Conservation (phyloP, 2,329 filamentous ascomycete species). For the Exophiala spinifera region DNA sequence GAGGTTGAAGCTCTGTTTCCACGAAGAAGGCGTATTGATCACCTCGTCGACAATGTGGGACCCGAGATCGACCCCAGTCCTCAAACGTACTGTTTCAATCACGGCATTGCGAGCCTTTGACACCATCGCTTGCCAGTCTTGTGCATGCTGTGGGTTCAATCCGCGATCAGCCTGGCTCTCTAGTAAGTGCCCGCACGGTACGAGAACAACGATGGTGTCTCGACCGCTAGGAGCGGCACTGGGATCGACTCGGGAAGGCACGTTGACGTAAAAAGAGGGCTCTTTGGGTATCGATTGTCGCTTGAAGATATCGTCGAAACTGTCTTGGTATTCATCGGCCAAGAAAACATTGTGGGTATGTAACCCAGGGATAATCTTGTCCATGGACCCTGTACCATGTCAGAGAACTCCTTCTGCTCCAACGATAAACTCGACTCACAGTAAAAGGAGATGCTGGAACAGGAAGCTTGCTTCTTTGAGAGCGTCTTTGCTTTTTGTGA, state of each 20-base stretch:
- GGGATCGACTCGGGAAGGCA: constrained; percentile 66
- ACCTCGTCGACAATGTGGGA: constrained; percentile 57
- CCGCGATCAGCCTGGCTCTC: constrained; percentile 31
- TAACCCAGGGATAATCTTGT: constrained; percentile 59
- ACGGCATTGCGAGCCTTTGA: constrained; percentile 58
- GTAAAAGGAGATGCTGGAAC: constrained; percentile 74
- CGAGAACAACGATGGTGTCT: constrained; percentile 66
- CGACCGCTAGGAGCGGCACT: constrained; percentile 63
- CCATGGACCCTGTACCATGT: constrained; percentile 49
- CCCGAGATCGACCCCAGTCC: constrained; percentile 56
- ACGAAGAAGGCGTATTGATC: constrained; percentile 63
- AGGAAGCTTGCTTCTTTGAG: constrained; percentile 45
- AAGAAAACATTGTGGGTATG: constrained; percentile 74
- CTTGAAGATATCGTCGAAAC: constrained; percentile 75
- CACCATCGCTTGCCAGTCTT: constrained; percentile 63
- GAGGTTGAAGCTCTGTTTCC: constrained; percentile 68
- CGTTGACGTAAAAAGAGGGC: constrained; percentile 75
- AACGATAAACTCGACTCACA: constrained; percentile 38
- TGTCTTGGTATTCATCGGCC: constrained; percentile 67
- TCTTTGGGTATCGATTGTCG: constrained; percentile 63
- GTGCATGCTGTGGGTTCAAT: constrained; percentile 33
- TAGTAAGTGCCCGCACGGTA: constrained; percentile 67
- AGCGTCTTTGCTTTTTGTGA: constrained; percentile 44
- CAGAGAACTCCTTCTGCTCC: constrained; percentile 30
- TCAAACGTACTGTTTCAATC: constrained; percentile 57